These are phyloP conservation scores for Candida saitoana DNA, from an alignment of 805 yeast species.

Conservation along the genomic window DNA sequence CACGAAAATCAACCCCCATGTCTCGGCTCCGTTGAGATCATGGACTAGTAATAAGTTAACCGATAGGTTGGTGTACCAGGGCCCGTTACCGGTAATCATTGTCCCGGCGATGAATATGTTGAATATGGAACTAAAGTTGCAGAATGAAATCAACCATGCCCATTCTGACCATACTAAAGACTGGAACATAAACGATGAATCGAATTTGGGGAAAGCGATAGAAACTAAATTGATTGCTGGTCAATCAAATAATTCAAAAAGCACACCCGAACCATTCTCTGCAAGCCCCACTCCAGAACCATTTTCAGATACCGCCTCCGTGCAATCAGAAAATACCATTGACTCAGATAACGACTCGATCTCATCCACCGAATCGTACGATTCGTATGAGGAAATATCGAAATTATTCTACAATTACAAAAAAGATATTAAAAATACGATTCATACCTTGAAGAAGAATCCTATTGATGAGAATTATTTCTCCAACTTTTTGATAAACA, in stretches of 20 bases:
- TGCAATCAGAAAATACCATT: slow-evolving; percentile 13
- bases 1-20: slow-evolving; percentile 43
- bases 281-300: neutral
- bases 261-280: neutral
- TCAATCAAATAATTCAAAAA: neutral
- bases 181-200: neutral
- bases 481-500: slow-evolving; percentile 20
- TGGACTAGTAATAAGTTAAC: slow-evolving; percentile 62
- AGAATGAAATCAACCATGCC: slow-evolving; percentile 23
- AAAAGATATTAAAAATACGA: slow-evolving; percentile 13
- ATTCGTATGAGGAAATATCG: slow-evolving; percentile 38
- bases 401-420: slow-evolving; percentile 29
- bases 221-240: slow-evolving; percentile 6
- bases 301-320: slow-evolving; percentile 12
- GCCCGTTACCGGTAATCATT: slow-evolving; percentile 62
- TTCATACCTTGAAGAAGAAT: slow-evolving; percentile 13
- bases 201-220: neutral
- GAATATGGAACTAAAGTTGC: slow-evolving; percentile 45
- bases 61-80: slow-evolving; percentile 60
- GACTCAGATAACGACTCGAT: slow-evolving; percentile 11
- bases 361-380: slow-evolving; percentile 28
- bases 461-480: slow-evolving; percentile 25
- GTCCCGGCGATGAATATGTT: slow-evolving; percentile 60
- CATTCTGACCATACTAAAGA: slow-evolving; percentile 4
- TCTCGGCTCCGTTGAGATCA: slow-evolving; percentile 50